These are phyloP conservation scores for Cicer bijugum DNA, from an alignment of 306 rosid genomes.

Conservation along the genomic window DNA sequence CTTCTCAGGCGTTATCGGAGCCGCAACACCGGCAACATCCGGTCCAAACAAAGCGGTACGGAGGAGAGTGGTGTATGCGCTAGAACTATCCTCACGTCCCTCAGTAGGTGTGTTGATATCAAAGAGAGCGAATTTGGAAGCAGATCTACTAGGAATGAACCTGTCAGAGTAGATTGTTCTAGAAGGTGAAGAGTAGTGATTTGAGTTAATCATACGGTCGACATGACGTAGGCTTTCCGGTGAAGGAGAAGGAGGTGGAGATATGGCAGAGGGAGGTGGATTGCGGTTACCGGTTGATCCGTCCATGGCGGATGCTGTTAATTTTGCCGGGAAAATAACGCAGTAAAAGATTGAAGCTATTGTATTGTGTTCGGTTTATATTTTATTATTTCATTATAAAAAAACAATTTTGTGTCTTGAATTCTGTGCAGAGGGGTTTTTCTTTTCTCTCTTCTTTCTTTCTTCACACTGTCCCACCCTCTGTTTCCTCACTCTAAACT, in stretches of 20 bases:
- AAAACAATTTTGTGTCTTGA: constrained; percentile 17
- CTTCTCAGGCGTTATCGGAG: constrained; percentile 76
- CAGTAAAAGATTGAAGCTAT: constrained; percentile 35
- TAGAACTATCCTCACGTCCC: constrained; percentile 71
- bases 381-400: not conserved
- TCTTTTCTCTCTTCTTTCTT: not conserved
- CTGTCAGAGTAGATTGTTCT: constrained; percentile 90
- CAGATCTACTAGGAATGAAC: constrained; percentile 92
- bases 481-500: constrained; percentile 7
- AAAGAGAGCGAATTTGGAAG: constrained; percentile 83
- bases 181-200: constrained; percentile 76
- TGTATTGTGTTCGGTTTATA: not conserved
- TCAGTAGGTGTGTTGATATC: constrained; percentile 58
- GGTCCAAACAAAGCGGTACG: constrained; percentile 84
- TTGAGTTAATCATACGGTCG: constrained; percentile 74
- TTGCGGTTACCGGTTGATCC: constrained; percentile 56
- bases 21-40: constrained; percentile 62
- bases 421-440: not conserved
- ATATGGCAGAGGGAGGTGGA: constrained; percentile 48
- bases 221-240: constrained; percentile 53
- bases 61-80: constrained; percentile 73
- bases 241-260: constrained; percentile 47
- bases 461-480: constrained; percentile 34
- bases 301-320: constrained; percentile 61
- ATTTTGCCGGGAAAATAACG: constrained; percentile 44